phyloP scores from a whole-genome alignment of 495 filamentous ascomycete species.

The Aspergillus incahuasiensis region DNA sequence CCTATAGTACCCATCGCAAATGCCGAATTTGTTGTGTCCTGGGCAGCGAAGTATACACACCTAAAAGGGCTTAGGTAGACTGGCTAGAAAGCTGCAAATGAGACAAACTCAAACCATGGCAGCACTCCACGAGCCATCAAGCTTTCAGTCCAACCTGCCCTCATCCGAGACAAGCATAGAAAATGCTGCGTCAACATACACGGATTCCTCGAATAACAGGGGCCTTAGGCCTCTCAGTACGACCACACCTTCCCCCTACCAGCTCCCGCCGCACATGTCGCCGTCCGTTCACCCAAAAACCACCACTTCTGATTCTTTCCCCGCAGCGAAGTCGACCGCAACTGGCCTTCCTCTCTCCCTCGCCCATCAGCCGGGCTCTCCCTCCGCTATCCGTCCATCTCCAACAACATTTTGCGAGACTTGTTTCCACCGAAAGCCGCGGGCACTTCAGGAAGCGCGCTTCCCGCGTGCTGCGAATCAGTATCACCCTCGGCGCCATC shows the following conservation, averaged over 20 bases:
- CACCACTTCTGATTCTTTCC: conserved; percentile 46
- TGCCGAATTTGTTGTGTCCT: no score
- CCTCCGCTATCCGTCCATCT: conserved; percentile 39
- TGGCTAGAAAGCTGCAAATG: no score
- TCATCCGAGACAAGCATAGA: conserved; percentile 5
- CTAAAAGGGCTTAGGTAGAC: not conserved
- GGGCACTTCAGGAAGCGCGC: conserved; percentile 61
- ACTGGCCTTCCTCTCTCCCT: conserved; percentile 67
- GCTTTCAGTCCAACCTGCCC: not conserved
- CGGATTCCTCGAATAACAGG: conserved; percentile 31
- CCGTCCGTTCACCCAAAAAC: conserved; percentile 45
- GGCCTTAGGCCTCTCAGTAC: conserved; percentile 12
- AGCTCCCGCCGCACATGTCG: conserved; percentile 9
- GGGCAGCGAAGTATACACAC: no score
- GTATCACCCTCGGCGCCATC: conserved; percentile 51
- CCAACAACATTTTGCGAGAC: conserved; percentile 56
- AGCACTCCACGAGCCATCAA: not conserved
- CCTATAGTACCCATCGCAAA: no score
- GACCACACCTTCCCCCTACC: conserved; percentile 2
- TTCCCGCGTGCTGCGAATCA: conserved; percentile 54
- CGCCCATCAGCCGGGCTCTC: conserved; percentile 31
- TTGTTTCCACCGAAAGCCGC: conserved; percentile 72
- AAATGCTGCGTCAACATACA: conserved; percentile 20
- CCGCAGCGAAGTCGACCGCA: conserved; percentile 59
- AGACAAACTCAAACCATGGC: conserved; percentile 11